Base-by-base conservation (phyloP, 2,329 filamentous ascomycete genomes). In the Whalleya microplaca region DNA sequence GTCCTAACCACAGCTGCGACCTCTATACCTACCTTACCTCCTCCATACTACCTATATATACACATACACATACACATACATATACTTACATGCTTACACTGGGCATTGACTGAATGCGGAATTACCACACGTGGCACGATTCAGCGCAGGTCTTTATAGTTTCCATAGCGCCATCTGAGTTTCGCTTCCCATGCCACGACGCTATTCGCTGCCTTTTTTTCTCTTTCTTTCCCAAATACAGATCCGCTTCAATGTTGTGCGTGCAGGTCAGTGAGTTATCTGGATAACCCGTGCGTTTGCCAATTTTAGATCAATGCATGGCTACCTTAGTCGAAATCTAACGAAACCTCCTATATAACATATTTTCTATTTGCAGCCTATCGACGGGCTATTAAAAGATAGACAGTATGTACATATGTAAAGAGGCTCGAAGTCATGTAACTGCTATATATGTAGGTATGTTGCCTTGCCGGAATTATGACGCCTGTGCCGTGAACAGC, bases 91-190 rank as follows among this genome's bases (percentile, higher is more conserved):
- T 37, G 14, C 6, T 6, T 16, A 37, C 32, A 16, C 32, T 37
- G 32, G 32, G 32, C 32, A 37, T 37, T 54, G 41, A 48, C 56
- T 54, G 27, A 43, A 57, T 45, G 21, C 49, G 56, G 56, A 59
- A 62, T 48, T 43, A 23, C 48, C 21, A 58, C 60, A 62, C 60
- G 60, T 62, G 60, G 57, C 58, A 58, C 57, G 47, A 57, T 51
- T 62, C 45, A 45, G 14, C 19, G 12, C 19, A 21, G 19, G 43
- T 21, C 43, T 21, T 16, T 14, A 16, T 16, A 45, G 7, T 21
- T 45, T 21, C 20, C 4, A 21, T 21, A 21, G 14, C 20, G 14
- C 20, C 43, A 3, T 44, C 18, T 40, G 12, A 19, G 45, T 42
- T 40, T 46, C 42, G 5, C 40, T 23, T 29, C 41, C 29, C 32